These are phyloP conservation scores for Tylopilus felleus DNA, from an alignment of 768 basidiomycete genomes.

Conservation along the genomic window DNA sequence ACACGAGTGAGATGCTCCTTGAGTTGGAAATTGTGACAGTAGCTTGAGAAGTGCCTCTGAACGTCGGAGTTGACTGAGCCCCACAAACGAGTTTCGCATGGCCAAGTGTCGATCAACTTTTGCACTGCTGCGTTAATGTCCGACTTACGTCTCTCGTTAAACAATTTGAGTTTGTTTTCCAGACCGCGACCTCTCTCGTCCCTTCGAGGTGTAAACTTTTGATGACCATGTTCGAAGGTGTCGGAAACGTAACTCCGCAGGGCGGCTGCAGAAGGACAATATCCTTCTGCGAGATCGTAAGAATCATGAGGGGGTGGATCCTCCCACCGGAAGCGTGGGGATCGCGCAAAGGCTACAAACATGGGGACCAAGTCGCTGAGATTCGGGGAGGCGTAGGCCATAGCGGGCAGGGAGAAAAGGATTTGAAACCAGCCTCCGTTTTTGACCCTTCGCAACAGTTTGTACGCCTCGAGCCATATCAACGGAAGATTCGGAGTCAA, in stretches of 20 bases:
- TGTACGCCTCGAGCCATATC: constrained; percentile 28
- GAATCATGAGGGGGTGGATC: constrained; percentile 14
- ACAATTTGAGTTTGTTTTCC: neutral
- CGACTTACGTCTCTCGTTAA: neutral
- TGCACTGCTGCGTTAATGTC: constrained; percentile 3
- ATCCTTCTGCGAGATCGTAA: constrained; percentile 10
- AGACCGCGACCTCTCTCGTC: neutral
- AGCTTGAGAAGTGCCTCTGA: constrained; percentile 6
- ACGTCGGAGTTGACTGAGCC: neutral
- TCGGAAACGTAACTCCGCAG: neutral
- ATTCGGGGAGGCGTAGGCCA: constrained; percentile 25
- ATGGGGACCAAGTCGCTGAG: constrained; percentile 20
- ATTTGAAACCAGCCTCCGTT: constrained; percentile 18
- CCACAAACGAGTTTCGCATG: constrained; percentile 11
- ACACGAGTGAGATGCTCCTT: constrained; percentile 13
- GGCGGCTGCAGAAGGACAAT: neutral
- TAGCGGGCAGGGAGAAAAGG: constrained; percentile 31
- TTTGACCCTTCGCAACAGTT: constrained; percentile 16
- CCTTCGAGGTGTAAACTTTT: neutral
- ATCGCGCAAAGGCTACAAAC: constrained; percentile 30
- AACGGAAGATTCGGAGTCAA: constrained; percentile 16
- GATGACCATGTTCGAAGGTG: constrained; percentile 12
- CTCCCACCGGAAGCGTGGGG: constrained; percentile 1
- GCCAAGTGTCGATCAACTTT: constrained; percentile 14
- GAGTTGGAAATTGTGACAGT: constrained; percentile 14